Evolutionary conservation across 805 yeast genomes (phyloP).

Genomic region (Ogataea henricii): DNA sequence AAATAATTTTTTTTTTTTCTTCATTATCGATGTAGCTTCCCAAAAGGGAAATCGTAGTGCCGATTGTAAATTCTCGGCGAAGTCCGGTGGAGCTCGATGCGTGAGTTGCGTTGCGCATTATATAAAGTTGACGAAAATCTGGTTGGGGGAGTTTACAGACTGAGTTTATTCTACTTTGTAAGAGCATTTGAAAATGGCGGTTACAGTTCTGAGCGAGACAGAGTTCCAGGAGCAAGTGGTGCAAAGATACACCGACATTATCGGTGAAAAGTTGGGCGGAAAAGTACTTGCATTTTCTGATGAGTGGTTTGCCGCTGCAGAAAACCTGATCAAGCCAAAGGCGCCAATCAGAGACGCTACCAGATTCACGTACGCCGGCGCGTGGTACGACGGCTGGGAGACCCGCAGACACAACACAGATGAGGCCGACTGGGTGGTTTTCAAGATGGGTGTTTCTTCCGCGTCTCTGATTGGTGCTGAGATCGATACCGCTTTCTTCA

Average conservation of each 20-base stretch:
- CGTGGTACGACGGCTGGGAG: constrained; percentile 99
- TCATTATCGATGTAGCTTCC: constrained; percentile 18
- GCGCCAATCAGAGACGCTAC: constrained; percentile 83
- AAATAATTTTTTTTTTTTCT: background rate
- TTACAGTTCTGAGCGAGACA: constrained; percentile 30
- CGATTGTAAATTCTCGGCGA: constrained; percentile 12
- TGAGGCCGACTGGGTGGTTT: constrained; percentile 84
- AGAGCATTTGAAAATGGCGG: background rate
- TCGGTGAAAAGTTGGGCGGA: constrained; percentile 85
- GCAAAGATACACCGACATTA: constrained; percentile 68
- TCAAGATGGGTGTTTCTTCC: constrained; percentile 79
- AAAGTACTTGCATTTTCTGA: constrained; percentile 68
- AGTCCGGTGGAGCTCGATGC: constrained; percentile 9
- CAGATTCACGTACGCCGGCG: constrained; percentile 79
- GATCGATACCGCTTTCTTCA: constrained; percentile 90
- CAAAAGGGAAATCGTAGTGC: constrained; percentile 11
- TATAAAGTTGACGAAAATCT: background rate
- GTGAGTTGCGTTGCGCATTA: background rate
- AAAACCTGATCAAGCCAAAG: constrained; percentile 77
- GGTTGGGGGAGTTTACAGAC: background rate
- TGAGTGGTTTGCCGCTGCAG: constrained; percentile 95
- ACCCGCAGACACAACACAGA: constrained; percentile 89
- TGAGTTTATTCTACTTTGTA: background rate
- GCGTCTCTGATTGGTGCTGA: constrained; percentile 83
- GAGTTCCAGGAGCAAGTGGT: constrained; percentile 51